Conservation (phyloP, 1,139 yeast genomes). For the Lodderomyces margitis region DNA sequence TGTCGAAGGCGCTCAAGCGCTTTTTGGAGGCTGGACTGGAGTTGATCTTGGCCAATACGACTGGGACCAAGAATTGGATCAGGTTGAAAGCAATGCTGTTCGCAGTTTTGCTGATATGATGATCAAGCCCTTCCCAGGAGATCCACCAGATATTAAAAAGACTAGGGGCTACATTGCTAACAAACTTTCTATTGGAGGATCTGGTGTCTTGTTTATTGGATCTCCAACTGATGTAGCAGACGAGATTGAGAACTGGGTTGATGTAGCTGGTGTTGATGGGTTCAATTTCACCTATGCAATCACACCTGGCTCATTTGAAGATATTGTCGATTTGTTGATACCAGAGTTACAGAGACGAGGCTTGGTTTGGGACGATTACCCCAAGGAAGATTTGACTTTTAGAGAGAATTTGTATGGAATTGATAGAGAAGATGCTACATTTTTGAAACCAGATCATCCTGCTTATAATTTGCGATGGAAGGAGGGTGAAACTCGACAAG, state of each 20-base stretch:
- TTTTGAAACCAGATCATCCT: conserved; percentile 28
- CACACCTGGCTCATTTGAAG: conserved; percentile 27
- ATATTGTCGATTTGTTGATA: conserved; percentile 23
- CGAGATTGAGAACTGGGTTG: conserved; percentile 28
- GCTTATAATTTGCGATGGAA: conserved; percentile 40
- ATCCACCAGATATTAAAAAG: conserved; percentile 22
- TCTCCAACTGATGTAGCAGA: conserved; percentile 27
- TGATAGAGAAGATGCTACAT: conserved; percentile 18
- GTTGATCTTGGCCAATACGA: conserved; percentile 29
- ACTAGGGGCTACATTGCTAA: conserved; percentile 25
- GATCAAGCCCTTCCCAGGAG: conserved; percentile 28
- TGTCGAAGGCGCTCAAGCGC: conserved; percentile 35
- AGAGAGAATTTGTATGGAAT: conserved; percentile 24
- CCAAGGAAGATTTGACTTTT: conserved; percentile 22
- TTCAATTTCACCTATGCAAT: conserved; percentile 27
- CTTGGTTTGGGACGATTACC: conserved; percentile 28
- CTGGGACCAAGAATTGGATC: conserved; percentile 27
- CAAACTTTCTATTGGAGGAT: conserved; percentile 24
- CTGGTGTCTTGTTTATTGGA: conserved; percentile 24
- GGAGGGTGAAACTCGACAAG: conserved; percentile 31
- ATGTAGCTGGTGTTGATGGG: conserved; percentile 26
- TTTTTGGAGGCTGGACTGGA: conserved; percentile 36
- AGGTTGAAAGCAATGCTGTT: conserved; percentile 28
- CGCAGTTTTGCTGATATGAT: conserved; percentile 26
- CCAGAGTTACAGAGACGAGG: conserved; percentile 27